Evolutionary conservation across 345 rosid species (phyloP).

Genomic region (Eucalyptus victrix): DNA sequence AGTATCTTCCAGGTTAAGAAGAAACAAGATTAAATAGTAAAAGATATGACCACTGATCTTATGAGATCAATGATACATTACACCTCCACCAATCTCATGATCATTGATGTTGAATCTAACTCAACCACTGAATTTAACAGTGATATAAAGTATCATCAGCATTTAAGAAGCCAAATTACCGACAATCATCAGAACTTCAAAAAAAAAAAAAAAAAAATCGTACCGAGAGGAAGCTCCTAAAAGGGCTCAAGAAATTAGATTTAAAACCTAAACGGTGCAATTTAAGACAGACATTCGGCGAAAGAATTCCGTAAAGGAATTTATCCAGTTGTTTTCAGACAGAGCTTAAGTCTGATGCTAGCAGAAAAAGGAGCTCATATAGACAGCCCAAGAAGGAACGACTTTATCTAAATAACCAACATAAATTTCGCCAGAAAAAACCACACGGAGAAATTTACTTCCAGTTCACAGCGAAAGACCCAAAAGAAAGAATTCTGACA

Average conservation of each 20-base stretch:
- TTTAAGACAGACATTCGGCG: not conserved
- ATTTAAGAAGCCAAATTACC: not conserved
- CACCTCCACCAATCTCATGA: not conserved
- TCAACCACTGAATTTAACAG: not conserved
- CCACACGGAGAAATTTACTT: not conserved
- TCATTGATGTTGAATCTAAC: not conserved
- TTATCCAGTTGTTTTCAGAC: not conserved
- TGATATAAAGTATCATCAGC: not conserved
- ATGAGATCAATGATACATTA: not conserved
- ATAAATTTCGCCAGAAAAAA: not conserved
- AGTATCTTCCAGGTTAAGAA: not conserved
- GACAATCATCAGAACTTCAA: not conserved
- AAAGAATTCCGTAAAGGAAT: not conserved
- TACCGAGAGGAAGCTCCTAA: not conserved
- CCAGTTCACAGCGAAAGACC: not conserved
- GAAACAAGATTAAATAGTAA: not conserved
- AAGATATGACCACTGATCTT: not conserved
- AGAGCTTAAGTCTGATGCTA: not conserved
- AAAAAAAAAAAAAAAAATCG: not conserved
- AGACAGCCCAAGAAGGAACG: not conserved
- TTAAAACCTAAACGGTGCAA: not conserved
- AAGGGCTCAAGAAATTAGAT: not conserved
- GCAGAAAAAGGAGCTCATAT: not conserved
- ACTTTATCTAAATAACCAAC: not conserved
- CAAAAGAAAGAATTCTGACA: not conserved